These are phyloP conservation scores for Aspergillus sergii DNA, from an alignment of 2,329 filamentous ascomycete genomes.

Conservation along the genomic window DNA sequence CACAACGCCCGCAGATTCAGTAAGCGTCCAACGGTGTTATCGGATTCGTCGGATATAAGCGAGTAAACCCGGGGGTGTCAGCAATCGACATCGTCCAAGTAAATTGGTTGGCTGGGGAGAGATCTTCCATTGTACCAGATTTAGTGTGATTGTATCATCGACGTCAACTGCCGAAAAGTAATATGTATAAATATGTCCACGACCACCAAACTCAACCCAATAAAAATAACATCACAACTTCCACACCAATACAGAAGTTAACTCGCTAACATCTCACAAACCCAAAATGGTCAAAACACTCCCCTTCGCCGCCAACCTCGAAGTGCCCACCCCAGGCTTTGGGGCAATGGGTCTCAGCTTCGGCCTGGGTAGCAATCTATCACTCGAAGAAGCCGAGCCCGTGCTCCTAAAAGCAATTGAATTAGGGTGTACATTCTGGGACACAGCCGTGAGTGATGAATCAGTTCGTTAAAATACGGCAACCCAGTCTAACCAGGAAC, in stretches of 20 bases:
- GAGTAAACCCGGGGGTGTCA: neutral
- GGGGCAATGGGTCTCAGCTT: slow-evolving; percentile 55
- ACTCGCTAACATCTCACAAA: too few species aligned
- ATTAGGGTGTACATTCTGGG: slow-evolving; percentile 51
- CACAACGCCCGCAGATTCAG: too few species aligned
- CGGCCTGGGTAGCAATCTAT: slow-evolving; percentile 47
- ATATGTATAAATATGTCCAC: neutral
- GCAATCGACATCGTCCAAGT: neutral
- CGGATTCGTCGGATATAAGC: neutral
- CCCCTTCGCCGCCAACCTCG: slow-evolving; percentile 38
- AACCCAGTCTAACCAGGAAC: neutral
- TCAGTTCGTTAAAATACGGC: rapidly evolving
- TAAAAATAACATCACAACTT: neutral
- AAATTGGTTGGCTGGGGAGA: neutral
- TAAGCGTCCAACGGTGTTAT: neutral
- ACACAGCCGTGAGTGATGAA: slow-evolving; percentile 45
- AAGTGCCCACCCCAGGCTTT: slow-evolving; percentile 50
- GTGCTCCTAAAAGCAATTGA: slow-evolving; percentile 54
- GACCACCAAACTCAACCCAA: neutral
- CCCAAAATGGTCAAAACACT: slow-evolving; percentile 46
- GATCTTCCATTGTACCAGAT: neutral
- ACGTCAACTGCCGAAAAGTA: neutral
- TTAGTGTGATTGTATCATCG: neutral
- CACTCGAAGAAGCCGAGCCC: slow-evolving; percentile 50
- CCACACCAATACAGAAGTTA: too few species aligned